Evolutionary conservation across 2,329 filamentous ascomycete species (phyloP).

Genomic region (Fusarium acutatum): DNA sequence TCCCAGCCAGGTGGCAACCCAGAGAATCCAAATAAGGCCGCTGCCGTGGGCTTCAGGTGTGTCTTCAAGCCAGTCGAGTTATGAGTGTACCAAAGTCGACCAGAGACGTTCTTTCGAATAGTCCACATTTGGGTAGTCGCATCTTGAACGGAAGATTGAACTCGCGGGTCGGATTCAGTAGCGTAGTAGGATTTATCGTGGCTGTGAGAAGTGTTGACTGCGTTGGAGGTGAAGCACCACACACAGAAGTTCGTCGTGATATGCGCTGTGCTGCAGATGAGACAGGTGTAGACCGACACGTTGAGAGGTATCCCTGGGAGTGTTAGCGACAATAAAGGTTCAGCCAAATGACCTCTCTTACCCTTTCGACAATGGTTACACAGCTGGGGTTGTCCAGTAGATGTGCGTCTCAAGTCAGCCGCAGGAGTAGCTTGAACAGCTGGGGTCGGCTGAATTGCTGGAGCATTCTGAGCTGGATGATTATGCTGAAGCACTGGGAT

Average conservation of each 20-base stretch:
- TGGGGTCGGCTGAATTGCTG: not conserved
- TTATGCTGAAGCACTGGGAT: not conserved
- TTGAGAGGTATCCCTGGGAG: slow-evolving; percentile 33
- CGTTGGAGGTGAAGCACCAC: slow-evolving; percentile 41
- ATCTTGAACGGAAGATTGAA: slow-evolving; percentile 25
- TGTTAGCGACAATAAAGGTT: not conserved
- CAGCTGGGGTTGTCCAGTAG: not conserved
- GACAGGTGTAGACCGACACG: slow-evolving; percentile 40
- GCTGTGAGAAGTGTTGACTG: slow-evolving; percentile 30
- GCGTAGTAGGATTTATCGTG: slow-evolving; percentile 41
- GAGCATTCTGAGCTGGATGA: not conserved
- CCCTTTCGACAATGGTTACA: slow-evolving; percentile 38
- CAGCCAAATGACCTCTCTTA: not conserved
- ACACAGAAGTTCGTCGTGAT: slow-evolving; percentile 36
- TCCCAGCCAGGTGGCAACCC: slow-evolving; percentile 38
- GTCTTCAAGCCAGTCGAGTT: slow-evolving; percentile 39
- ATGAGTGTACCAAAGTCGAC: slow-evolving; percentile 41
- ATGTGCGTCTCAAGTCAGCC: not conserved
- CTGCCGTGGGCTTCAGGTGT: slow-evolving; percentile 34
- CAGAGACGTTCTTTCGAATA: slow-evolving; percentile 38
- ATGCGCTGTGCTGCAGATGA: slow-evolving; percentile 41
- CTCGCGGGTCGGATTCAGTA: slow-evolving; percentile 38
- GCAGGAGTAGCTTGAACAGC: not conserved
- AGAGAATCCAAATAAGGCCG: not conserved
- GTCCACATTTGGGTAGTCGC: slow-evolving; percentile 37